A percentile compares a stretch with the other conserved stretches of the same genome.
phyloP scores from a whole-genome alignment of 2,329 filamentous ascomycete genomes.

The Pseudogymnoascus sp. region DNA sequence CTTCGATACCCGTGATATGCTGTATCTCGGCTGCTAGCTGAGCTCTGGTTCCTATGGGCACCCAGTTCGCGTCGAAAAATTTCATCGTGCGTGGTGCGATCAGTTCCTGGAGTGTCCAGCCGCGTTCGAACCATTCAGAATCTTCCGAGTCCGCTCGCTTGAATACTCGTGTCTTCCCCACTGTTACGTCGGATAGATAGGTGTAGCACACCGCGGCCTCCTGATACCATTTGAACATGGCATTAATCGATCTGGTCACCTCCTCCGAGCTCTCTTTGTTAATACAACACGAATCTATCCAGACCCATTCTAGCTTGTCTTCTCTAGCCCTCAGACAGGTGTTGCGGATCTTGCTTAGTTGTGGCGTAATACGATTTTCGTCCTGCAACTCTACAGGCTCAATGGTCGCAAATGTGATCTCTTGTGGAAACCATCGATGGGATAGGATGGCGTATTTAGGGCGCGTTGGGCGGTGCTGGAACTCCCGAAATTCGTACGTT shows the following conservation, averaged over 20 bases:
- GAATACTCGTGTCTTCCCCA: constrained; percentile 5
- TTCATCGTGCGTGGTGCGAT: constrained; percentile 13
- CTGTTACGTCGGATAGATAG: constrained; percentile 17
- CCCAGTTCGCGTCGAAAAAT: constrained; percentile 22
- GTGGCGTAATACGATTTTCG: not conserved
- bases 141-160: not conserved
- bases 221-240: constrained; percentile 20
- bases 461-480: constrained; percentile 11
- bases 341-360: constrained; percentile 8
- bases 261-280: constrained; percentile 19
- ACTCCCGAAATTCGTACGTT: no score
- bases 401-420: constrained; percentile 20
- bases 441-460: constrained; percentile 28
- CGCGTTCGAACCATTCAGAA: not conserved
- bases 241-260: constrained; percentile 17
- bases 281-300: constrained; percentile 20
- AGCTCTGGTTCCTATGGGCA: constrained; percentile 17
- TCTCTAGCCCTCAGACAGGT: constrained; percentile 13
- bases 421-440: constrained; percentile 27
- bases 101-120: not conserved
- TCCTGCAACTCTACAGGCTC: no score
- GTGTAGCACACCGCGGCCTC: constrained; percentile 17
- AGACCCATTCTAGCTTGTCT: constrained; percentile 16
- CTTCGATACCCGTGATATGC: constrained; percentile 16
- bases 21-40: constrained; percentile 13